Conservation (phyloP, 2,329 filamentous ascomycete species). For the Monosporascus sp. region DNA sequence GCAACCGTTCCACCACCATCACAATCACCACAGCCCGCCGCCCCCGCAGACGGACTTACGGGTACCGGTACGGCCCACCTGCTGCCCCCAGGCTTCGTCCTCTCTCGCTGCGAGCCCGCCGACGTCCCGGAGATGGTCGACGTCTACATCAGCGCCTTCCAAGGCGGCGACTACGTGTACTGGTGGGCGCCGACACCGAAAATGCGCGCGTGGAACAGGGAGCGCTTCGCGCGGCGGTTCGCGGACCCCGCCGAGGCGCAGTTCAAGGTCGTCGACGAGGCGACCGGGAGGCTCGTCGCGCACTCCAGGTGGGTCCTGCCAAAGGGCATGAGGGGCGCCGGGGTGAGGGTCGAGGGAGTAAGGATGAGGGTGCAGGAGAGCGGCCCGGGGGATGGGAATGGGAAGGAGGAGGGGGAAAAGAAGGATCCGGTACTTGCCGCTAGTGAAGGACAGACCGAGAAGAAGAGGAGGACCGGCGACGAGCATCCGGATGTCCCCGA, state of each 20-base stretch:
- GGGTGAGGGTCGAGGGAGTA: background rate
- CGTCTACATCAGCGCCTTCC: conserved; percentile 22
- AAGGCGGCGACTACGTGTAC: conserved; percentile 18
- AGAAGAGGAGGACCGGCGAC: conserved; percentile 1
- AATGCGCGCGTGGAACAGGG: conserved; percentile 21
- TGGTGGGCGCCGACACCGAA: conserved; percentile 20
- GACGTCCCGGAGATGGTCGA: conserved; percentile 10
- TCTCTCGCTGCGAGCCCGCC: conserved; percentile 6
- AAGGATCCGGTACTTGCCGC: background rate
- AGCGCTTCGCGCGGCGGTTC: conserved; percentile 21
- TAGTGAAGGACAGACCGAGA: background rate
- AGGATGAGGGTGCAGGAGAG: background rate
- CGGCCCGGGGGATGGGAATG: background rate
- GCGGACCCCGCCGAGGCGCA: conserved; percentile 18
- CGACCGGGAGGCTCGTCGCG: conserved; percentile 15
- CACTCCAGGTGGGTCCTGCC: conserved; percentile 23
- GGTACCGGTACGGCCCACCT: background rate
- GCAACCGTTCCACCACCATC: background rate
- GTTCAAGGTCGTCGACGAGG: conserved; percentile 23
- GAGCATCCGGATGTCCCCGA: conserved; percentile 9
- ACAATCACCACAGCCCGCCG: background rate
- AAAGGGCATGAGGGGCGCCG: conserved; percentile 6
- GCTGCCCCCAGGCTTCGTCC: background rate
- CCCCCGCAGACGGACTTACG: background rate
- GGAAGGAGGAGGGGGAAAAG: conserved; percentile 1